phyloP scores from a whole-genome alignment of 192 early-diverging fungal species.

The Coemansia sp. region DNA sequence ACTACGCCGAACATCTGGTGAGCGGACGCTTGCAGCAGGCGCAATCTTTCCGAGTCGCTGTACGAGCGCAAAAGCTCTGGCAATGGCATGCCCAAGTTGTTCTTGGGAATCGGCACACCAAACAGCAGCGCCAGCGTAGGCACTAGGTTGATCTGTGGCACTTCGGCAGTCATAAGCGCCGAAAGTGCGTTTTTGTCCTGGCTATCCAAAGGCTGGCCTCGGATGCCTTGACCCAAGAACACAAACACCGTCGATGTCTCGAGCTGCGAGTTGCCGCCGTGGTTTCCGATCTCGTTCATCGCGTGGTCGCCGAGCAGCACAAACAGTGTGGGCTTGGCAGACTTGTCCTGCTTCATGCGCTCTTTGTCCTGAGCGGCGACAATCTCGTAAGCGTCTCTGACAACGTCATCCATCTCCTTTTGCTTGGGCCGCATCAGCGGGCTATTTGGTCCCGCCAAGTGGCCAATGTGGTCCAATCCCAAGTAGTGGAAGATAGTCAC shows the following conservation, averaged over 20 bases:
- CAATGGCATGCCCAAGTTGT: constrained; percentile 51
- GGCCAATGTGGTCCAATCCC: constrained; percentile 82
- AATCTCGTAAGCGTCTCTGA: constrained; percentile 55
- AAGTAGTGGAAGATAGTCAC: constrained; percentile 74
- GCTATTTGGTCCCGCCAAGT: constrained; percentile 66
- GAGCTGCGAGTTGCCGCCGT: constrained; percentile 53
- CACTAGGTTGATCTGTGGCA: constrained; percentile 48
- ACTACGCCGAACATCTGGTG: constrained; percentile 57
- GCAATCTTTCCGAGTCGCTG: constrained; percentile 32
- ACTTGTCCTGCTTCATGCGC: constrained; percentile 24
- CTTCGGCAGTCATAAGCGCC: constrained; percentile 18
- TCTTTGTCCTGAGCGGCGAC: constrained; percentile 47
- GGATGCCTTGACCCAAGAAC: constrained; percentile 46
- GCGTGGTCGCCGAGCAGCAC: constrained; percentile 82
- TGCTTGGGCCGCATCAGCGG: constrained; percentile 73
- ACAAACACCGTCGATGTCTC: constrained; percentile 54
- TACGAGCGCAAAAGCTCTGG: constrained; percentile 32
- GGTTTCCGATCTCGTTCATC: constrained; percentile 71
- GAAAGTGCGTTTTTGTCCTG: constrained; percentile 23
- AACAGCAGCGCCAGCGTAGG: constrained; percentile 54
- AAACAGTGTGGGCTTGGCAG: constrained; percentile 62
- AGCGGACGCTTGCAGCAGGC: constrained; percentile 61
- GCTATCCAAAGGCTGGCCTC: constrained; percentile 13
- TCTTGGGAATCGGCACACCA: constrained; percentile 53
- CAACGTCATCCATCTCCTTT: constrained; percentile 70